Evolutionary conservation across 1,139 yeast genomes (phyloP).

Genomic region (Debaryomyces fabryi): DNA sequence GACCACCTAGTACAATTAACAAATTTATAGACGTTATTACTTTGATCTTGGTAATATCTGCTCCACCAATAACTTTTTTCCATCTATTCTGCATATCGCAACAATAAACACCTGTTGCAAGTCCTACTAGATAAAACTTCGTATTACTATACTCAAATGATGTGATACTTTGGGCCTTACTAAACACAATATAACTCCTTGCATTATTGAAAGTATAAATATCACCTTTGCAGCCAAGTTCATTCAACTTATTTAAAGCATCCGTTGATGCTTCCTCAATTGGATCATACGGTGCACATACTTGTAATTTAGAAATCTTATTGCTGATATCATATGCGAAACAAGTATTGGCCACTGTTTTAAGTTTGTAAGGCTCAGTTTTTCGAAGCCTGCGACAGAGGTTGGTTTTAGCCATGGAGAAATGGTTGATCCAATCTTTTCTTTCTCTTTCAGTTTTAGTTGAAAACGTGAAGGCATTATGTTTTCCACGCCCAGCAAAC

Average conservation of each 20-base stretch:
- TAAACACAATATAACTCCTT: conserved; percentile 28
- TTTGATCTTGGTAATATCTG: conserved; percentile 61
- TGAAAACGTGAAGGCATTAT: conserved; percentile 54
- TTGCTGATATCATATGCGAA: conserved; percentile 66
- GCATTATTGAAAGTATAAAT: conserved; percentile 28
- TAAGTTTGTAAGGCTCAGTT: conserved; percentile 58
- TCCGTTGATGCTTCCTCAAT: conserved; percentile 49
- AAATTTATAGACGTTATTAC: conserved; percentile 61
- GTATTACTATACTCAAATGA: conserved; percentile 30
- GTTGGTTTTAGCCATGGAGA: conserved; percentile 57
- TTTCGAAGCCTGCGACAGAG: conserved; percentile 47
- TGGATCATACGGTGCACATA: conserved; percentile 65
- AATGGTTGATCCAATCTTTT: conserved; percentile 59
- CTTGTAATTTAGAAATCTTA: conserved; percentile 59
- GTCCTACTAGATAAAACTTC: conserved; percentile 36
- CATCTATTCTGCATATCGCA: conserved; percentile 56
- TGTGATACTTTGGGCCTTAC: conserved; percentile 31
- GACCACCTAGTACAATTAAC: conserved; percentile 61
- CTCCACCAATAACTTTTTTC: conserved; percentile 59
- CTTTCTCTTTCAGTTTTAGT: conserved; percentile 58
- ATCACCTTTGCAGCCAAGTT: conserved; percentile 31
- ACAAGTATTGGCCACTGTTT: conserved; percentile 57
- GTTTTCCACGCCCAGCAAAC: conserved; percentile 49
- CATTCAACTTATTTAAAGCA: conserved; percentile 23
- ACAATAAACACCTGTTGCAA: conserved; percentile 46